Base-by-base conservation (phyloP, 371 early-diverging fungal species). In the Actinomucor elegans region DNA sequence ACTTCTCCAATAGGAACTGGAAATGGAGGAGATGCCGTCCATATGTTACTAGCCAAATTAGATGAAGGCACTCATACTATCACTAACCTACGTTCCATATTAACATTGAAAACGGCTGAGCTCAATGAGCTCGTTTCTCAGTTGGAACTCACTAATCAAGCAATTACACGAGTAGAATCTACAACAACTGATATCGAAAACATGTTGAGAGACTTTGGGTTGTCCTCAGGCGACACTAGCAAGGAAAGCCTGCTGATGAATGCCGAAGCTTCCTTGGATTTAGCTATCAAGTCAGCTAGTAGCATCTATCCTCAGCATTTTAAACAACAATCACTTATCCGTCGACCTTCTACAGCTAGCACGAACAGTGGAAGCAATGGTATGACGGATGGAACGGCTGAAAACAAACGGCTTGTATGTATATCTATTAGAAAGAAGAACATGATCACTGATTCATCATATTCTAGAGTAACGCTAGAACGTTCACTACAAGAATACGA, bases 101-200 rank as follows among this genome's bases (percentile, higher is more conserved):
- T 77, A 28, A 71, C 72, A 1, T 44, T 77, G n/a, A 77, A 77
- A 42, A 74, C 78, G 17, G 75, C 75, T 10, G 78, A 77, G 57
- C 52, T 77, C 4, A 74, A 77, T 40, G 78, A 77, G 47, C 52
- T 77, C 2, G 32, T 77, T 11, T 75, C 75, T 11, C 78, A 77
- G 45, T 55, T 77, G 11, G 75, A 77, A 23, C 20, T 77, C 14
- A 72, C 78, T 1, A 70, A 74, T 32, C 75, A 77, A 52, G 78
- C 69, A 18, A 70, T 77, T 31, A 58, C 55, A 12, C 64, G 63
- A 11, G 78, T 77, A 3, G 78, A 77, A 47, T 48, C 64, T 11
- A 72, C 75, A 5, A 74, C 78, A 6, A 61, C 61, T 10, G 66
- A 74, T 21, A 74, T 77, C 18, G 78, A 77, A 48, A 46, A 49